These are phyloP conservation scores for Apiospora hydei DNA, from an alignment of 2,329 filamentous ascomycete genomes.

Conservation along the genomic window DNA sequence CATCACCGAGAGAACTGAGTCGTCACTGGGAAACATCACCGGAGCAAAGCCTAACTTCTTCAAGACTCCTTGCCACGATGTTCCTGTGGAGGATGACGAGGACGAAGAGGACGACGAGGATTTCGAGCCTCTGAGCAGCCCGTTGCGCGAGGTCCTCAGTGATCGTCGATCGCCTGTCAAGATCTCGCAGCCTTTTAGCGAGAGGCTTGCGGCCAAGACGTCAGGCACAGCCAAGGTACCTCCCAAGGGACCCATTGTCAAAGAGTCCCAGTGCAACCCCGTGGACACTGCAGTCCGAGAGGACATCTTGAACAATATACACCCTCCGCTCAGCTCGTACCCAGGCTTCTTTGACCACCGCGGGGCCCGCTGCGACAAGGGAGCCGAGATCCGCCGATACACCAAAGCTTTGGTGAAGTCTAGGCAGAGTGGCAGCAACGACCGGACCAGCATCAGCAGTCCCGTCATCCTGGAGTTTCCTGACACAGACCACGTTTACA, in stretches of 20 bases:
- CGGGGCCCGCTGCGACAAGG: constrained; percentile 68
- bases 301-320: constrained; percentile 76
- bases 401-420: constrained; percentile 71
- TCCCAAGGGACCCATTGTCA: constrained; percentile 76
- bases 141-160: constrained; percentile 71
- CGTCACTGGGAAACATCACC: constrained; percentile 75
- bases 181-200: constrained; percentile 58
- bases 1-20: constrained; percentile 94
- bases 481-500: constrained; percentile 72
- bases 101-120: constrained; percentile 42
- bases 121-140: constrained; percentile 68
- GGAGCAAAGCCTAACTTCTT: constrained; percentile 65
- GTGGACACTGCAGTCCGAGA: constrained; percentile 78
- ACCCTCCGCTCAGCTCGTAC: constrained; percentile 77
- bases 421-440: constrained; percentile 62
- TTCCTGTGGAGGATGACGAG: constrained; percentile 35
- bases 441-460: constrained; percentile 62
- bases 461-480: constrained; percentile 74
- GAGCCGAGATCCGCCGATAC: constrained; percentile 81
- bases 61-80: constrained; percentile 74
- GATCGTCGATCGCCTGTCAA: constrained; percentile 55
- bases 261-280: constrained; percentile 87
- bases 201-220: constrained; percentile 44
- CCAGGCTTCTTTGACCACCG: constrained; percentile 81
- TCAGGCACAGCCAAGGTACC: constrained; percentile 46